phyloP scores from a whole-genome alignment of 2,329 filamentous ascomycete genomes.

The Pyrenochaeta sp. region DNA sequence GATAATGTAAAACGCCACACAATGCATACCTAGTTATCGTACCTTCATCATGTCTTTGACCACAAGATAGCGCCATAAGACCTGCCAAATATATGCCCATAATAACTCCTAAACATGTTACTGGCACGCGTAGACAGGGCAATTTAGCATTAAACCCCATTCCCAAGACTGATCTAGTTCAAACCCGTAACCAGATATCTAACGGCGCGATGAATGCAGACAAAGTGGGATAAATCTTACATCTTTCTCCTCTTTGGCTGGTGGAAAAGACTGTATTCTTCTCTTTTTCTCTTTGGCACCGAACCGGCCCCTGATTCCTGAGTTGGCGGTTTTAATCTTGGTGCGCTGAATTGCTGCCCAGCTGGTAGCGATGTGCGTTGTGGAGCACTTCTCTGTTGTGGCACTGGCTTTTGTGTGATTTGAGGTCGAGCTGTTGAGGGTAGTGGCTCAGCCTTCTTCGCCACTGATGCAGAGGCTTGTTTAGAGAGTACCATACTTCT shows the following conservation, averaged over 20 bases:
- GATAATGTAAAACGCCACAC: too few species aligned
- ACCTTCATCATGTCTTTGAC: too few species aligned
- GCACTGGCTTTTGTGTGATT: slow-evolving; percentile 33
- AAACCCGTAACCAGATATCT: not conserved
- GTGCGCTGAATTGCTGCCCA: slow-evolving; percentile 41
- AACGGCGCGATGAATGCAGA: not conserved
- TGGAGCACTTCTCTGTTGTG: slow-evolving; percentile 19
- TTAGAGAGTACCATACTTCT: slow-evolving; percentile 36
- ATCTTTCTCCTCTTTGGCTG: slow-evolving; percentile 24
- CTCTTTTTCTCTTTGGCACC: slow-evolving; percentile 25
- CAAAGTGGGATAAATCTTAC: not conserved
- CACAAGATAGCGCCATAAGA: too few species aligned
- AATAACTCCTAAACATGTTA: too few species aligned
- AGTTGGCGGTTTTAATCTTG: slow-evolving; percentile 25
- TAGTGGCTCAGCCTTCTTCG: slow-evolving; percentile 9
- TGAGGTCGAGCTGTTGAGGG: slow-evolving; percentile 21
- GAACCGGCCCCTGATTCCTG: slow-evolving; percentile 16
- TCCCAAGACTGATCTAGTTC: too few species aligned
- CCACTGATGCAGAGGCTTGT: slow-evolving; percentile 33
- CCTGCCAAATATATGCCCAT: too few species aligned
- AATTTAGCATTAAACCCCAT: too few species aligned
- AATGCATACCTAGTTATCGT: too few species aligned
- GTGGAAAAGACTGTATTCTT: slow-evolving; percentile 31
- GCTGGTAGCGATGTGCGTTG: slow-evolving; percentile 35
- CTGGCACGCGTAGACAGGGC: too few species aligned